These are phyloP conservation scores for Trichoderma erinaceum DNA, from an alignment of 495 filamentous ascomycete species.

Conservation along the genomic window DNA sequence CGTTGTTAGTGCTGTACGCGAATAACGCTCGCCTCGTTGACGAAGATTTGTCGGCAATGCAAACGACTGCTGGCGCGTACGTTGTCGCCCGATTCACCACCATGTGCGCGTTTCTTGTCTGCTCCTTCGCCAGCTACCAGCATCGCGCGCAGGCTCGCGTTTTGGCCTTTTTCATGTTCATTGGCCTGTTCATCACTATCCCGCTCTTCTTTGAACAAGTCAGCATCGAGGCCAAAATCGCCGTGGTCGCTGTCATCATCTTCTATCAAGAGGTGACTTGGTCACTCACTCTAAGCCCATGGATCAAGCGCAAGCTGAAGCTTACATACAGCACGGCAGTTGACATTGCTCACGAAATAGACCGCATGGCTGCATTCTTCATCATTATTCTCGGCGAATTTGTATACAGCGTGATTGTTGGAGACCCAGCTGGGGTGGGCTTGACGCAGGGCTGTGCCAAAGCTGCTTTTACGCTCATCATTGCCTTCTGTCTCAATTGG, in stretches of 20 bases:
- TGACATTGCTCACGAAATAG: background rate
- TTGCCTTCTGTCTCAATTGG: constrained; percentile 1
- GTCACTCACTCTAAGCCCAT: background rate
- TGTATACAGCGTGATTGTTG: background rate
- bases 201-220: background rate
- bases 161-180: background rate
- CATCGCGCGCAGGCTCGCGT: background rate
- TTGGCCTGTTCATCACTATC: background rate
- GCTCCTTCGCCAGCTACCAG: constrained; percentile 4
- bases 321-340: background rate
- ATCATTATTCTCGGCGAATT: constrained; percentile 4
- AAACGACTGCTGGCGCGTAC: background rate
- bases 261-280: background rate
- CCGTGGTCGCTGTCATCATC: background rate
- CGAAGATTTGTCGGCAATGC: background rate
- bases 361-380: constrained; percentile 6
- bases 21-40: background rate
- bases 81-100: background rate
- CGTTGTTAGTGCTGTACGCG: background rate
- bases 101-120: background rate
- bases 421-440: background rate
- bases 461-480: background rate
- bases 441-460: background rate
- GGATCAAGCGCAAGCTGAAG: background rate
- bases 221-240: constrained; percentile 1